phyloP scores from a whole-genome alignment of 1,284 basidiomycete genomes.

The Papiliotrema flavescens region DNA sequence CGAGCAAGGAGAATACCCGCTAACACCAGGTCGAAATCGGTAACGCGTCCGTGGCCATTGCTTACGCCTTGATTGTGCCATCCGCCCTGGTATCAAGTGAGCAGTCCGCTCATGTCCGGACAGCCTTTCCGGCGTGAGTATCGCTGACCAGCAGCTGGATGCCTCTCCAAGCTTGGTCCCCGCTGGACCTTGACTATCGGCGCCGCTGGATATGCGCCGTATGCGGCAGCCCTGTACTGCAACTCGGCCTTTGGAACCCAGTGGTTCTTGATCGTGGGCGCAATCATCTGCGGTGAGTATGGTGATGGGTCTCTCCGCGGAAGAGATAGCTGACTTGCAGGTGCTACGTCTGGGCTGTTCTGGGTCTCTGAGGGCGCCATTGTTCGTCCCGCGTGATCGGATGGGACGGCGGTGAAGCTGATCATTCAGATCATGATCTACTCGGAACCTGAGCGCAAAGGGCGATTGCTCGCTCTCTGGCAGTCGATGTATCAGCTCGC shows the following conservation, averaged over 20 bases:
- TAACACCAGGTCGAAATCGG: too few species aligned
- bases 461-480: conserved; percentile 30
- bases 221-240: conserved; percentile 33
- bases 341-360: conserved; percentile 9
- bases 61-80: too few species aligned
- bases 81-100: too few species aligned
- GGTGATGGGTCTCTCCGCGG: conserved; percentile 8
- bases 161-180: conserved; percentile 16
- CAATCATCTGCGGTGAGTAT: conserved; percentile 35
- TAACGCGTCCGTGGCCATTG: too few species aligned
- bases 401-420: too few species aligned
- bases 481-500: too few species aligned
- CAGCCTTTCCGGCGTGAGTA: too few species aligned
- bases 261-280: conserved; percentile 46
- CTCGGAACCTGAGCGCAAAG: conserved; percentile 31
- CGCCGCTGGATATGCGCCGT: conserved; percentile 30
- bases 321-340: conserved; percentile 29
- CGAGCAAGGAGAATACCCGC: too few species aligned
- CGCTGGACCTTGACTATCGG: conserved; percentile 32
- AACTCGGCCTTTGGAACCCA: conserved; percentile 18
- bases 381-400: too few species aligned
- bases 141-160: too few species aligned
- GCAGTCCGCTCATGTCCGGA: too few species aligned
- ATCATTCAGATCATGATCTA: conserved; percentile 11
- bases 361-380: too few species aligned